Evolutionary conservation across 2,329 filamentous ascomycete species (phyloP).

Genomic region (Colletotrichum tropicicola): DNA sequence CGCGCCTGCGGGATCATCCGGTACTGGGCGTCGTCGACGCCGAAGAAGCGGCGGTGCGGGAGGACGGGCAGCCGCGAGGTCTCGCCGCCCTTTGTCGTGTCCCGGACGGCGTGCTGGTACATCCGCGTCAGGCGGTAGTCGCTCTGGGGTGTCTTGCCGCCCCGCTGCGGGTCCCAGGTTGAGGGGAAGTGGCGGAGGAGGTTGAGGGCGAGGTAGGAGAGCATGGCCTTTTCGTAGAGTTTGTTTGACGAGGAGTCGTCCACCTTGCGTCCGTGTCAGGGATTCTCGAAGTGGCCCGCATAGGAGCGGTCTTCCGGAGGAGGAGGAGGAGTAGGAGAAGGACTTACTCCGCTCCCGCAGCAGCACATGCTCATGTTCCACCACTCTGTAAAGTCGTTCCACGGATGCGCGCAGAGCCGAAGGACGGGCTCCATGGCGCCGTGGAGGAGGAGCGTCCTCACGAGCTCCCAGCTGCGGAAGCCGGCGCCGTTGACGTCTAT

Average conservation of each 20-base stretch:
- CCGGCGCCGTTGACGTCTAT: not conserved
- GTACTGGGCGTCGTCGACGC: constrained; percentile 28
- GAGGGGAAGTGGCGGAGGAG: constrained; percentile 30
- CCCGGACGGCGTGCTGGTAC: constrained; percentile 30
- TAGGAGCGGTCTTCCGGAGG: not conserved
- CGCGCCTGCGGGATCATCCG: not conserved
- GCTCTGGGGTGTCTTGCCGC: not conserved
- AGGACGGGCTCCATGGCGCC: constrained; percentile 36
- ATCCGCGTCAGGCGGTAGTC: constrained; percentile 29
- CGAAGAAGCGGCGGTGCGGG: constrained; percentile 34
- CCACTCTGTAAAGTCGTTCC: not conserved
- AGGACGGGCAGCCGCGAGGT: constrained; percentile 18
- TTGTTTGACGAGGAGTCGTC: not conserved
- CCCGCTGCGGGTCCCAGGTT: constrained; percentile 9
- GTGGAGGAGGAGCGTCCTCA: constrained; percentile 35
- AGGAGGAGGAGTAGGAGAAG: not conserved
- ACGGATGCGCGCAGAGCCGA: constrained; percentile 28
- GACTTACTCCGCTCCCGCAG: not conserved
- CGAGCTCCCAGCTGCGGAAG: constrained; percentile 34
- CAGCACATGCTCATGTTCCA: not conserved
- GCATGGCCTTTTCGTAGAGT: not conserved
- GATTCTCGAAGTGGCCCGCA: not conserved
- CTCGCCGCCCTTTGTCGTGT: not conserved
- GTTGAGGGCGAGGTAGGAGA: constrained; percentile 32
- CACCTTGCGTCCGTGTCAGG: no score